Evolutionary conservation across 2,329 filamentous ascomycete genomes (phyloP).

Genomic region (Diplodia scrobiculata): DNA sequence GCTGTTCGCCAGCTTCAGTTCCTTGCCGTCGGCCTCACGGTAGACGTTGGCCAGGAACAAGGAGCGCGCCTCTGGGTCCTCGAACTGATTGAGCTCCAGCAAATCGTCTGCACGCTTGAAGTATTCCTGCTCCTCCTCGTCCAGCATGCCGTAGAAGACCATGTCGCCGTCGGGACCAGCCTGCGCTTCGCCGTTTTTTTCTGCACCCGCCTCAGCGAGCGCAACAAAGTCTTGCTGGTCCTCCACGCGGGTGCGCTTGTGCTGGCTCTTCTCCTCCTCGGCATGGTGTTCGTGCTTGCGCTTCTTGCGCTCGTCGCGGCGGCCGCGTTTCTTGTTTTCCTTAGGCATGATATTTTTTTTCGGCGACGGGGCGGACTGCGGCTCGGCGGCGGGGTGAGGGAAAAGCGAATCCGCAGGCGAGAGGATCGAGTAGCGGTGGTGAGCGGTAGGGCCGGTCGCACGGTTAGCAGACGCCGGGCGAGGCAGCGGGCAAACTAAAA

Average conservation of each 20-base stretch:
- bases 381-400: neutral
- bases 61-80: constrained; percentile 62
- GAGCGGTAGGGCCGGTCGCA: neutral
- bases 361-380: constrained; percentile 11
- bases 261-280: constrained; percentile 38
- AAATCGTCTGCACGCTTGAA: constrained; percentile 88
- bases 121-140: constrained; percentile 92
- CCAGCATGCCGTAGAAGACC: constrained; percentile 90
- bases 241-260: constrained; percentile 42
- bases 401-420: neutral
- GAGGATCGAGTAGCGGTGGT: neutral
- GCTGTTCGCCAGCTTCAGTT: constrained; percentile 92
- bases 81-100: constrained; percentile 87
- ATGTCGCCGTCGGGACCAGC: constrained; percentile 55
- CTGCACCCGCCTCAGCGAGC: constrained; percentile 32
- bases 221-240: constrained; percentile 30
- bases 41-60: constrained; percentile 75
- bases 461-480: neutral
- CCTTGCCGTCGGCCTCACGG: constrained; percentile 83
- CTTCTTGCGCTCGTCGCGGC: constrained; percentile 56
- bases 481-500: constrained; percentile 23
- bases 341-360: constrained; percentile 55
- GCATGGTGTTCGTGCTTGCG: constrained; percentile 54
- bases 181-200: constrained; percentile 34
- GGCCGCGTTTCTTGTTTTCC: constrained; percentile 61